These are phyloP conservation scores for Creolimax fragrantissima DNA, from an alignment of 78 protist genomes.

Conservation along the genomic window DNA sequence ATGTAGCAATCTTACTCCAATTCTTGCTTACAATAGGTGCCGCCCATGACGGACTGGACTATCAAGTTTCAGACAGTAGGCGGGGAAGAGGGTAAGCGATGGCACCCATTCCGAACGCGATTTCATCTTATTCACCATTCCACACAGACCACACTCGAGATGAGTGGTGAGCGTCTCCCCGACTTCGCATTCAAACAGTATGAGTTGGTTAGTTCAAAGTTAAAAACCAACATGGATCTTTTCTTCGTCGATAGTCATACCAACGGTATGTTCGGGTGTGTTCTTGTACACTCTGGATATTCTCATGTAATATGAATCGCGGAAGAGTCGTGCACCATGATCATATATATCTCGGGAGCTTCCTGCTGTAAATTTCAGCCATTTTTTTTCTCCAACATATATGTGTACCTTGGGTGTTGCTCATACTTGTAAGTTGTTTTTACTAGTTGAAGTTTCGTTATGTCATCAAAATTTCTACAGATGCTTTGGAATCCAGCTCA, in stretches of 20 bases:
- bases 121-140: background rate
- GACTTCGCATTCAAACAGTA: background rate
- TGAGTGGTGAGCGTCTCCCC: background rate
- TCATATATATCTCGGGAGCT: too few species aligned
- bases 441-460: background rate
- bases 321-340: too few species aligned
- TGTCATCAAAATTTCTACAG: background rate
- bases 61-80: background rate
- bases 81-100: background rate
- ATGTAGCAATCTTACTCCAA: too few species aligned
- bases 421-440: background rate
- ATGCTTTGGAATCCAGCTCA: background rate
- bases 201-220: background rate
- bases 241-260: background rate
- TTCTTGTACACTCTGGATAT: too few species aligned
- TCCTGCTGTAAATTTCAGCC: background rate
- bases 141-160: background rate
- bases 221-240: background rate
- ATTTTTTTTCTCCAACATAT: background rate
- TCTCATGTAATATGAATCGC: too few species aligned
- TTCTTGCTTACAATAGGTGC: too few species aligned
- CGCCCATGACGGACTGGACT: background rate
- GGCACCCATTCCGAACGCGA: background rate
- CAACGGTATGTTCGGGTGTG: background rate
- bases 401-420: background rate